A percentile compares a stretch with the other conserved stretches of the same genome.
Conservation (phyloP, 768 basidiomycete genomes). For the Neoboletus magnificus region DNA sequence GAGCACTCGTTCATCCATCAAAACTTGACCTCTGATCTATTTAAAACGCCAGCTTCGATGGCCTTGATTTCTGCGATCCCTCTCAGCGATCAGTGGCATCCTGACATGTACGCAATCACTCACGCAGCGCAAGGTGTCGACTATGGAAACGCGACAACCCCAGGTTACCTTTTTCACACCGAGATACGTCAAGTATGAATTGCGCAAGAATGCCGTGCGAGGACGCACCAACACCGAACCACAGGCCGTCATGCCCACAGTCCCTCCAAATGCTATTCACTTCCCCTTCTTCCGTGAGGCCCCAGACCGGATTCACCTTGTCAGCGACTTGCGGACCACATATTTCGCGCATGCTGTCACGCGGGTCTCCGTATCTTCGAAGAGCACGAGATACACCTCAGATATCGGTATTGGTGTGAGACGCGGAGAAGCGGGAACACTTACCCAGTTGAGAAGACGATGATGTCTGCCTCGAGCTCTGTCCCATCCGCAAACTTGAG, state of each 20-base stretch:
- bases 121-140: conserved; percentile 30
- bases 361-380: conserved; percentile 45
- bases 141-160: conserved; percentile 28
- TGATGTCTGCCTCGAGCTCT: conserved; percentile 30
- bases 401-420: not conserved
- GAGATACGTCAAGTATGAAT: not conserved
- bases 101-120: conserved; percentile 7
- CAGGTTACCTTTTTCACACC: conserved; percentile 19
- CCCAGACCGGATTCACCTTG: conserved; percentile 55
- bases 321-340: conserved; percentile 45
- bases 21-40: conserved; percentile 18
- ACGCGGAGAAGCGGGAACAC: not conserved
- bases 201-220: not conserved
- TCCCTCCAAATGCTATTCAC: conserved; percentile 38
- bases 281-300: conserved; percentile 64
- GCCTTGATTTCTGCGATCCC: conserved; percentile 26
- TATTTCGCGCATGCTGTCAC: conserved; percentile 39
- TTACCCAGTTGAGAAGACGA: conserved; percentile 34
- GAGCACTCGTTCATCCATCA: conserved; percentile 1
- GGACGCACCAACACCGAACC: conserved; percentile 29
- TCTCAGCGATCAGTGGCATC: not conserved
- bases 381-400: not conserved
- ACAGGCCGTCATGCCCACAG: conserved; percentile 35
- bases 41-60: conserved; percentile 28
- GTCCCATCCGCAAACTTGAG: conserved; percentile 31